Evolutionary conservation across 2,329 filamentous ascomycete species (phyloP).

Genomic region (Sclerotinia borealis): DNA sequence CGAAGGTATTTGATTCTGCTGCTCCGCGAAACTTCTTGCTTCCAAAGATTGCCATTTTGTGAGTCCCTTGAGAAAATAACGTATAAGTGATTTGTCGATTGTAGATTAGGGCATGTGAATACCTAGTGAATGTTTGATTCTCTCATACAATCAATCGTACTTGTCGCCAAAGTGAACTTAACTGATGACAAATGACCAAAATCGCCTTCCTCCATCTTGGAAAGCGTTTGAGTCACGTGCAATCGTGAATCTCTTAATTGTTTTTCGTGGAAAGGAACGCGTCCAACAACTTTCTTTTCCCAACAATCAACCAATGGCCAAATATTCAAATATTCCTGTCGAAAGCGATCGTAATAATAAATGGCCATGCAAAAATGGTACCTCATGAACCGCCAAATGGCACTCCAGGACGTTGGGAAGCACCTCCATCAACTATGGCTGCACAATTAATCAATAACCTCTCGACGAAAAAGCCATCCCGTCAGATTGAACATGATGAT

Average conservation of each 20-base stretch:
- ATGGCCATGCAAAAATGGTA: conserved; percentile 27
- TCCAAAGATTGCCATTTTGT: conserved; percentile 55
- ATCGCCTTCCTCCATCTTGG: background rate
- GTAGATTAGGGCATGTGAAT: background rate
- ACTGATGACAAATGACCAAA: background rate
- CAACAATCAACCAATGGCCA: background rate
- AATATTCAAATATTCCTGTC: background rate
- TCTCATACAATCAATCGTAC: background rate
- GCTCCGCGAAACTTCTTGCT: conserved; percentile 65
- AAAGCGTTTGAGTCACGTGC: background rate
- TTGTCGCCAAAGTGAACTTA: background rate
- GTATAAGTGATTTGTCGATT: background rate
- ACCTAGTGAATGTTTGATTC: background rate
- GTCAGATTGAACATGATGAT: conserved; percentile 62
- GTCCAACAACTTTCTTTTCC: conserved; percentile 1
- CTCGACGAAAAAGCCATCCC: conserved; percentile 55
- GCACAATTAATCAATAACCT: conserved; percentile 82
- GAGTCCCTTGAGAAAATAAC: too few relatives aligned
- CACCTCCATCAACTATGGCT: conserved; percentile 74
- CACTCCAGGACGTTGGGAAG: conserved; percentile 16
- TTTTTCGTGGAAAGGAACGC: background rate
- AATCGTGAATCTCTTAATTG: background rate
- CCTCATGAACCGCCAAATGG: conserved; percentile 16
- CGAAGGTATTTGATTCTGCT: conserved; percentile 61
- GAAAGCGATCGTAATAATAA: too few relatives aligned